A percentile compares a stretch with the other conserved stretches of the same genome.
Evolutionary conservation across 352 stramenopile genomes (phyloP).

Genomic region (Phytophthora cryptogea): DNA sequence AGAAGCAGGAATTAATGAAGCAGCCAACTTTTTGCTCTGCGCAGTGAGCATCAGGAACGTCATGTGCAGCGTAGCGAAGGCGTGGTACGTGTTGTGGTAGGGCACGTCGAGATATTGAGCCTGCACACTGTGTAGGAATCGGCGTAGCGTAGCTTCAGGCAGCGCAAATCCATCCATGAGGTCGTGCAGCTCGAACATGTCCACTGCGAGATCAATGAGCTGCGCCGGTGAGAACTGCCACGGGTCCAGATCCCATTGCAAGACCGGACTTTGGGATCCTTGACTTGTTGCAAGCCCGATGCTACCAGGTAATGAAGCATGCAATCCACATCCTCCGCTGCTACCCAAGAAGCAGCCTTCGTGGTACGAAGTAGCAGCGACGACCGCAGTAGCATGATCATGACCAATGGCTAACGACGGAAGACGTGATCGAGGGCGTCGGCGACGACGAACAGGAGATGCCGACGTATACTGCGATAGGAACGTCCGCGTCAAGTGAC

Average conservation of each 20-base stretch:
- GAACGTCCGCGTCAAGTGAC: slow-evolving; percentile 66
- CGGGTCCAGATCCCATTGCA: slow-evolving; percentile 64
- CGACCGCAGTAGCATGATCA: slow-evolving; percentile 41
- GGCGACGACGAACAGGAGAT: slow-evolving; percentile 39
- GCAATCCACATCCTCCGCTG: slow-evolving; percentile 21
- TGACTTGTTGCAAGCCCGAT: slow-evolving; percentile 14
- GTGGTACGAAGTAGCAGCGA: slow-evolving; percentile 40
- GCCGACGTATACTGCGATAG: slow-evolving; percentile 77
- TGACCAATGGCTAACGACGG: slow-evolving; percentile 36
- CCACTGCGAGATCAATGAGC: slow-evolving; percentile 66
- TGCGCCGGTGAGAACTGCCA: slow-evolving; percentile 64
- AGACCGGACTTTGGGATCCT: slow-evolving; percentile 19
- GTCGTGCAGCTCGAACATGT: slow-evolving; percentile 78
- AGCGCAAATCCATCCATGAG: slow-evolving; percentile 68
- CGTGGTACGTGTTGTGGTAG: slow-evolving; percentile 90
- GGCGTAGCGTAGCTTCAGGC: slow-evolving; percentile 53
- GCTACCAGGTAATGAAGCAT: slow-evolving; percentile 17
- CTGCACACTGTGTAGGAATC: slow-evolving; percentile 72
- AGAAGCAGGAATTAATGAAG: slow-evolving; percentile 22
- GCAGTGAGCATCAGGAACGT: slow-evolving; percentile 75
- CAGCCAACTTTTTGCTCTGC: slow-evolving; percentile 45
- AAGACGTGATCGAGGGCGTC: slow-evolving; percentile 33
- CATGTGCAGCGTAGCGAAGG: slow-evolving; percentile 80
- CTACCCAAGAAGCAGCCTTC: slow-evolving; percentile 42
- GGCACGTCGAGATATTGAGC: slow-evolving; percentile 79